A percentile compares a stretch with the other conserved stretches of the same genome.
Conservation (phyloP, 805 yeast species). For the Candida loeiensis region DNA sequence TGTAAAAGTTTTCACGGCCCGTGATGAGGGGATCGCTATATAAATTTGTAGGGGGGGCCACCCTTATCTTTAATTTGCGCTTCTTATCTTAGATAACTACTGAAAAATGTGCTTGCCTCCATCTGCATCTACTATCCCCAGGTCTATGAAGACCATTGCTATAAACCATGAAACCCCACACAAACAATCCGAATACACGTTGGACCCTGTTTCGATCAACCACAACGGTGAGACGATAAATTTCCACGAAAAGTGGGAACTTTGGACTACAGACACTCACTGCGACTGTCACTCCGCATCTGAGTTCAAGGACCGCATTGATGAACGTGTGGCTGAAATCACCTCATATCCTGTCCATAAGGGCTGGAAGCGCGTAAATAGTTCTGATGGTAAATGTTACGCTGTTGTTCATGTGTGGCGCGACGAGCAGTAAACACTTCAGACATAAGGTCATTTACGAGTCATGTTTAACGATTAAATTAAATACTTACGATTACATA, state of each 20-base stretch:
- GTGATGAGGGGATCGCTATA: not conserved
- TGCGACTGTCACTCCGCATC: conserved; percentile 5
- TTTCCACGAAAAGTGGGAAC: conserved; percentile 8
- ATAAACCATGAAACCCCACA: conserved; percentile 8
- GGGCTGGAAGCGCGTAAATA: conserved; percentile 10
- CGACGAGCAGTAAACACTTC: not conserved
- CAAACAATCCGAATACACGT: conserved; percentile 5
- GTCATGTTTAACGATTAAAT: not conserved
- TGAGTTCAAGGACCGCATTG: conserved; percentile 6
- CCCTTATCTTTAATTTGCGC: conserved; percentile 4
- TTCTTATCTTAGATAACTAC: conserved; percentile 5
- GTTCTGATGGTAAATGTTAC: conserved; percentile 8
- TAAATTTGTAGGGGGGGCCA: not conserved
- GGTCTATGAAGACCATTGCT: conserved; percentile 6
- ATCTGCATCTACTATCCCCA: conserved; percentile 6
- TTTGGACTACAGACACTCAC: conserved; percentile 8
- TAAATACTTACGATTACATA: not conserved
- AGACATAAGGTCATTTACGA: not conserved
- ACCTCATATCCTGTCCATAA: conserved; percentile 7
- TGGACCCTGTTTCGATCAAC: conserved; percentile 5
- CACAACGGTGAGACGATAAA: conserved; percentile 8
- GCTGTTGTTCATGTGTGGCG: conserved; percentile 9
- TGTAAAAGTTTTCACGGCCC: conserved; percentile 3
- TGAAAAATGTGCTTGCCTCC: conserved; percentile 8
- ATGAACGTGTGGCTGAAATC: conserved; percentile 7